These are phyloP conservation scores for Xylariaceae sp. DNA, from an alignment of 2,329 filamentous ascomycete species.

Conservation along the genomic window DNA sequence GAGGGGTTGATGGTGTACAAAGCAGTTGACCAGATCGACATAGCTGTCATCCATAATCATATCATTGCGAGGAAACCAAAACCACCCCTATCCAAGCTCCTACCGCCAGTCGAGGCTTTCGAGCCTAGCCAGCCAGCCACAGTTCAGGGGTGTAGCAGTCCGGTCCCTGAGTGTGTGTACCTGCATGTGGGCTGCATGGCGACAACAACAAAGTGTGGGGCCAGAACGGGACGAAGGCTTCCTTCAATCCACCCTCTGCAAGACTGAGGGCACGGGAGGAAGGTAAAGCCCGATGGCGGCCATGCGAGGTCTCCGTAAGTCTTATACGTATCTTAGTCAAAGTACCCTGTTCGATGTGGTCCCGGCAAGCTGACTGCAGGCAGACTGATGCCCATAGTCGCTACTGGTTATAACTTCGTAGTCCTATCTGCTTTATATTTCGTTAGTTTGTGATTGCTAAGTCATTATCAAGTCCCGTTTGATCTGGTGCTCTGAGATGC, in stretches of 20 bases:
- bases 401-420: conserved; percentile 1
- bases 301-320: conserved; percentile 1
- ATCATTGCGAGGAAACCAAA: conserved; percentile 1
- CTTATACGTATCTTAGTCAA: conserved; percentile 14
- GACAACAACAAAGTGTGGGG: conserved; percentile 2
- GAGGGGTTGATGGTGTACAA: conserved; percentile 8
- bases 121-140: conserved; percentile 4
- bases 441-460: conserved; percentile 9
- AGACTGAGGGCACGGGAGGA: not conserved
- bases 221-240: conserved; percentile 1
- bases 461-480: conserved; percentile 3
- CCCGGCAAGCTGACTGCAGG: conserved; percentile 1
- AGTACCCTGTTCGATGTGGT: not conserved
- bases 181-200: conserved; percentile 11
- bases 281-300: not conserved
- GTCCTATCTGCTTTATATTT: not conserved
- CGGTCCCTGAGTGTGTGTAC: conserved; percentile 10
- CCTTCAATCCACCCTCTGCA: conserved; percentile 4
- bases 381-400: not conserved
- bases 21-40: conserved; percentile 2
- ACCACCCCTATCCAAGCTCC: conserved; percentile 1
- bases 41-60: conserved; percentile 1
- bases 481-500: not conserved
- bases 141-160: conserved; percentile 5
- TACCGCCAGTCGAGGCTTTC: no score